phyloP scores from a whole-genome alignment of 345 rosid genomes.

The Anastatica hierochuntica region DNA sequence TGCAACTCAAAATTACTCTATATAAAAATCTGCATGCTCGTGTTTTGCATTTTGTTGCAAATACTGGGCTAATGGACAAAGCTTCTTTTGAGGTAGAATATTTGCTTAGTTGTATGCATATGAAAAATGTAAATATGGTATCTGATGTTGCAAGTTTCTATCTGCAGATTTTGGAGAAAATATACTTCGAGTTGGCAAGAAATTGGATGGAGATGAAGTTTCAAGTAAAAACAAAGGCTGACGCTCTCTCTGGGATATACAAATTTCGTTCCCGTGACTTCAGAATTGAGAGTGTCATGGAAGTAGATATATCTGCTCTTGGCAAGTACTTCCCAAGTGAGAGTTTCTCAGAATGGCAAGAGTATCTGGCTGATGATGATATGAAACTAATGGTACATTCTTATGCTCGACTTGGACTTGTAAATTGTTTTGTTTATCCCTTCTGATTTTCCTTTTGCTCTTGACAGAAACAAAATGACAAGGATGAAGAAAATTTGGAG shows the following conservation, averaged over 20 bases:
- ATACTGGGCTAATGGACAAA: conserved; percentile 44
- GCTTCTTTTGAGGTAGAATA: conserved; percentile 55
- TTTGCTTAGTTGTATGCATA: conserved; percentile 1
- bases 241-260: conserved; percentile 45
- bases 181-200: conserved; percentile 48
- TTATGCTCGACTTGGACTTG: conserved; percentile 1
- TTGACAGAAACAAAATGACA: conserved; percentile 41
- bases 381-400: conserved; percentile 35
- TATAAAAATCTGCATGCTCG: conserved; percentile 50
- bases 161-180: conserved; percentile 51
- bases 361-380: conserved; percentile 59
- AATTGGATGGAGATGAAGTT: conserved; percentile 75
- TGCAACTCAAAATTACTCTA: conserved; percentile 46
- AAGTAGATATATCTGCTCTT: conserved; percentile 56
- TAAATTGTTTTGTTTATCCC: neutral
- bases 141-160: conserved; percentile 25
- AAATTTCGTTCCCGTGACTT: conserved; percentile 75
- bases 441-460: conserved; percentile 2
- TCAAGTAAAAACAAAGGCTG: conserved; percentile 52
- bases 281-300: conserved; percentile 61
- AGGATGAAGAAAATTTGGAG: conserved; percentile 39
- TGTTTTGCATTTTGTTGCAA: conserved; percentile 50
- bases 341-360: conserved; percentile 66
- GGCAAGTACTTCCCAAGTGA: conserved; percentile 45
- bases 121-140: neutral